phyloP scores from a whole-genome alignment of 345 rosid genomes.

The Lepidium didymum region DNA sequence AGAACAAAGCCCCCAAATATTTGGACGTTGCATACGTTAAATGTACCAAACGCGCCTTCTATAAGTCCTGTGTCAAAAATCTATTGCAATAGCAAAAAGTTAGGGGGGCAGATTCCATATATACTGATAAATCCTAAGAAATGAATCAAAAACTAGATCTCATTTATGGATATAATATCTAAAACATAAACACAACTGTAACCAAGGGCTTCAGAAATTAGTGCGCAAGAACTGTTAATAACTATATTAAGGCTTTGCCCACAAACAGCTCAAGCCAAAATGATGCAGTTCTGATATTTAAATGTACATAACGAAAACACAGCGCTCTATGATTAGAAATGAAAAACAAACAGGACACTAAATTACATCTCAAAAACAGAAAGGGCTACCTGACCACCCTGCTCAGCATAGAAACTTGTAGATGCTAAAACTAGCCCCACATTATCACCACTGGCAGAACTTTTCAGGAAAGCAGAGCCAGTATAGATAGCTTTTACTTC shows the following conservation, averaged over 20 bases:
- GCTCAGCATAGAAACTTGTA: conserved; percentile 94
- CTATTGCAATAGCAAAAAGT: conserved; percentile 37
- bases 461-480: conserved; percentile 63
- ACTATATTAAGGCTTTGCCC: background rate
- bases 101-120: background rate
- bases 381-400: conserved; percentile 92
- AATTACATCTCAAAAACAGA: background rate
- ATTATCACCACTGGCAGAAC: conserved; percentile 40
- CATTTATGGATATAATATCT: background rate
- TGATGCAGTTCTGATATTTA: background rate
- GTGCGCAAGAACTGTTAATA: background rate
- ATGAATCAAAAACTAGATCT: background rate
- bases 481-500: conserved; percentile 74
- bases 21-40: conserved; percentile 79
- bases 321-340: background rate
- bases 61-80: conserved; percentile 75
- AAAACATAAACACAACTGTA: background rate
- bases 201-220: background rate
- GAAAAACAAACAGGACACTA: background rate
- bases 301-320: background rate
- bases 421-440: conserved; percentile 75
- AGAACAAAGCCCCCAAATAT: conserved; percentile 86
- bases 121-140: background rate
- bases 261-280: background rate
- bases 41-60: conserved; percentile 71